Percentiles rank a stretch among this genome's conserved stretches.
Evolutionary conservation across 805 yeast species (phyloP).

Genomic region (Yamadazyma kitorensis): DNA sequence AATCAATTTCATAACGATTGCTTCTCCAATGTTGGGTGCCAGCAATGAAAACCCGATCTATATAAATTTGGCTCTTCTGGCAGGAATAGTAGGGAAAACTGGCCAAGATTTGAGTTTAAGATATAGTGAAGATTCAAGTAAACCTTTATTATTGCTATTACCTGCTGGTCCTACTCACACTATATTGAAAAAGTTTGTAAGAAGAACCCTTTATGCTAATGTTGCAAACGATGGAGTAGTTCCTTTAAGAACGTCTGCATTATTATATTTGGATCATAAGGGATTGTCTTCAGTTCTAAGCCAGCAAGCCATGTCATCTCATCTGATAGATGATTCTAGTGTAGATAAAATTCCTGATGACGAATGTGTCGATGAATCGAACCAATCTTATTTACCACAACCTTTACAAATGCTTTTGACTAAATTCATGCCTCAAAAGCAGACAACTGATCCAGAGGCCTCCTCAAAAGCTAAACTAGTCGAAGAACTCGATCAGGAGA

Average conservation of each 20-base stretch:
- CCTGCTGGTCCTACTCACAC: conserved; percentile 74
- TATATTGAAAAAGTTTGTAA: conserved; percentile 57
- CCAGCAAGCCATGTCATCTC: conserved; percentile 17
- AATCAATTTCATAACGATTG: conserved; percentile 74
- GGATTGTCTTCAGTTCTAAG: conserved; percentile 36
- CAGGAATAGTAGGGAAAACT: conserved; percentile 89
- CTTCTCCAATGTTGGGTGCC: conserved; percentile 87
- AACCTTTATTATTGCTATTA: conserved; percentile 70
- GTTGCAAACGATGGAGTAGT: conserved; percentile 93
- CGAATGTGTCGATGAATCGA: conserved; percentile 10
- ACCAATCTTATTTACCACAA: conserved; percentile 12
- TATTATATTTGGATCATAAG: conserved; percentile 81
- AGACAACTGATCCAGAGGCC: conserved; percentile 11
- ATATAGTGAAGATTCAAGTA: conserved; percentile 37
- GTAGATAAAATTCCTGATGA: conserved; percentile 14
- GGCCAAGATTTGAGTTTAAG: conserved; percentile 86
- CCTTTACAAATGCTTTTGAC: conserved; percentile 38
- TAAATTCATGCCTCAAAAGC: conserved; percentile 43
- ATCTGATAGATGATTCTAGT: conserved; percentile 9
- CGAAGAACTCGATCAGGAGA: conserved; percentile 12
- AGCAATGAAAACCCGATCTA: conserved; percentile 84
- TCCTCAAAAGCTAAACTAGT: conserved; percentile 10
- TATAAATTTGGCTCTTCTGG: conserved; percentile 76
- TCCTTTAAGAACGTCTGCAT: conserved; percentile 85
- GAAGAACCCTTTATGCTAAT: conserved; percentile 86